These are phyloP conservation scores for Cinnamomum micranthum DNA, from an alignment of 164 flowering plant species.

Conservation along the genomic window DNA sequence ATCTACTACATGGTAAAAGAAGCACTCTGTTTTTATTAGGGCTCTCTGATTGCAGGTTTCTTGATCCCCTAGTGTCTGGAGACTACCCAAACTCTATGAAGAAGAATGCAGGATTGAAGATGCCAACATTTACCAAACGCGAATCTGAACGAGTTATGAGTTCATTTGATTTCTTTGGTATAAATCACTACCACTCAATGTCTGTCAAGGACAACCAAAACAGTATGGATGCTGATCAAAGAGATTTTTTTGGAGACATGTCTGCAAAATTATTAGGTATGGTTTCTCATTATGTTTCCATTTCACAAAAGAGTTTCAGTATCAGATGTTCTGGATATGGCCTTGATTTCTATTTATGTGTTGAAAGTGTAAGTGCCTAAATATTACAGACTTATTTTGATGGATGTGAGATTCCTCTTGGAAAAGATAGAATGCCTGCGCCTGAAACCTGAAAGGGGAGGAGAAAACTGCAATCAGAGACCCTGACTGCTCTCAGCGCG, in stretches of 20 bases:
- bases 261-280: conserved; percentile 28
- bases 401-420: no score
- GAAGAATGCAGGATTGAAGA: conserved; percentile 37
- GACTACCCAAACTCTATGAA: conserved; percentile 49
- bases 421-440: no score
- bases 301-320: not conserved
- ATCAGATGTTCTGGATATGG: no score
- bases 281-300: conserved; percentile 8
- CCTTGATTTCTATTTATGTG: no score
- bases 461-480: no score
- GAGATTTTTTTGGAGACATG: conserved; percentile 37
- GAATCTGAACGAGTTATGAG: conserved; percentile 46
- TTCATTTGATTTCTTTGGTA: conserved; percentile 53
- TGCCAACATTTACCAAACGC: conserved; percentile 40
- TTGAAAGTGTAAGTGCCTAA: no score
- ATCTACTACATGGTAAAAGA: not conserved
- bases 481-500: no score
- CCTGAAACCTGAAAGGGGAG: no score
- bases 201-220: conserved; percentile 28
- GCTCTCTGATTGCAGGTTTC: conserved; percentile 26
- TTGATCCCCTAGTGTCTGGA: conserved; percentile 40
- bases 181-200: conserved; percentile 40
- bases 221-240: conserved; percentile 22
- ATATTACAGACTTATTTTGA: no score
- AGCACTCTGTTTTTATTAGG: not conserved